Percentiles rank a stretch among this genome's conserved stretches.
phyloP scores from a whole-genome alignment of 805 yeast genomes.

The Yarrowia yakushimensis region DNA sequence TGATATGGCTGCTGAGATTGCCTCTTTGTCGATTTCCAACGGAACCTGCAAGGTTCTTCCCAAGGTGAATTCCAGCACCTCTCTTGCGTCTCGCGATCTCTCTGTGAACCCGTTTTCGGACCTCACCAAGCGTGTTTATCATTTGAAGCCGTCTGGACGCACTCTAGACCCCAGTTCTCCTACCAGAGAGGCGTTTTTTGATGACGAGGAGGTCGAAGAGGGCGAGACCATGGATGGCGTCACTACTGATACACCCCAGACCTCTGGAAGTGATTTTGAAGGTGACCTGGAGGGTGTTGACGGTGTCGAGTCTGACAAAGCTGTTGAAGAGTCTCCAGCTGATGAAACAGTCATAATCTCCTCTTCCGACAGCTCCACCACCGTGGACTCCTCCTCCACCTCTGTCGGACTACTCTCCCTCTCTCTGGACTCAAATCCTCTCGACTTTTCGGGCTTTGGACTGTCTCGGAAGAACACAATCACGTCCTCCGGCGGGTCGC shows the following conservation, averaged over 20 bases:
- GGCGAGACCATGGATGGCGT: background rate
- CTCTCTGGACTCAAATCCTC: background rate
- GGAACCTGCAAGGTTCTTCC: constrained; percentile 17
- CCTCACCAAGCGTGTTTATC: constrained; percentile 8
- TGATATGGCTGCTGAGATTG: background rate
- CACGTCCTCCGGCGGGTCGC: background rate
- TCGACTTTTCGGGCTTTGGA: background rate
- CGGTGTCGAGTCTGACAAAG: background rate
- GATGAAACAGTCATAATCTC: too few species aligned
- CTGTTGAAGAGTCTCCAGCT: too few species aligned
- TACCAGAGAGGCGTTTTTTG: background rate
- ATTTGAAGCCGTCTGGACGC: background rate
- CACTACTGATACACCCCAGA: background rate
- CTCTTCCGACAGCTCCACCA: too few species aligned
- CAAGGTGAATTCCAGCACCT: background rate
- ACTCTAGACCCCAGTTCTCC: constrained; percentile 7
- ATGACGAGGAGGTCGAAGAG: constrained; percentile 8
- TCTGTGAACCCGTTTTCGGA: constrained; percentile 5
- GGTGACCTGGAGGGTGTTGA: background rate
- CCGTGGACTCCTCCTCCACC: too few species aligned
- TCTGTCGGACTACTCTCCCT: background rate
- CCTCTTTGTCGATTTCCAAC: constrained; percentile 5
- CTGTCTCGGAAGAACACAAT: constrained; percentile 21
- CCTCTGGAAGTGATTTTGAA: background rate
- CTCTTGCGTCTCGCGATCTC: background rate